Evolutionary conservation across 202 grass and related monocot species (phyloP).

Genomic region (Tripidium arundinaceum): DNA sequence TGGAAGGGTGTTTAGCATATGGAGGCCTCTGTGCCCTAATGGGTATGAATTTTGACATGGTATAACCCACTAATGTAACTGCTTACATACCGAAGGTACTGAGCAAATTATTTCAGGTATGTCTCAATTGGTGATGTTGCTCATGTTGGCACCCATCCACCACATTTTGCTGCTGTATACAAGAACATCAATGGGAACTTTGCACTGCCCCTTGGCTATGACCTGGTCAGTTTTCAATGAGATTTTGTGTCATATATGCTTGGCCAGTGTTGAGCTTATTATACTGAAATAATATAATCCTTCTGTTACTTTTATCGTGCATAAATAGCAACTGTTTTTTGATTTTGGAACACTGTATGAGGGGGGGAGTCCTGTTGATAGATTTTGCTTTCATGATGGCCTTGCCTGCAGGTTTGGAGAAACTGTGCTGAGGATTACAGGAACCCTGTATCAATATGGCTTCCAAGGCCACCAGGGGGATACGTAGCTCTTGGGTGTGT

Average conservation of each 20-base stretch:
- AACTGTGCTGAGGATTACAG: constrained; percentile 78
- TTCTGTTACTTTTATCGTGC: not conserved
- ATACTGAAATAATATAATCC: constrained; percentile 2
- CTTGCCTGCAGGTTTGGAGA: constrained; percentile 70
- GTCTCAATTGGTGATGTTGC: constrained; percentile 85
- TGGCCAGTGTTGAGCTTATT: constrained; percentile 18
- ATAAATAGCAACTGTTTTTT: not conserved
- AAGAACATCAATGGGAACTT: constrained; percentile 64
- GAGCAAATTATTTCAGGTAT: constrained; percentile 58
- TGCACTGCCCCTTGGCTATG: constrained; percentile 79
- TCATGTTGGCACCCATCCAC: constrained; percentile 63
- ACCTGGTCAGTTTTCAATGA: constrained; percentile 63
- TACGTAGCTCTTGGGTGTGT: constrained; percentile 78
- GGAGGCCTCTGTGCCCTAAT: constrained; percentile 73
- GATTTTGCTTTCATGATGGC: not conserved
- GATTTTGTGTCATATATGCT: constrained; percentile 15
- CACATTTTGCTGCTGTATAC: constrained; percentile 69
- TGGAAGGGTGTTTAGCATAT: constrained; percentile 72
- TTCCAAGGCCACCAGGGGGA: constrained; percentile 72
- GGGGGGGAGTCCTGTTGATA: not conserved
- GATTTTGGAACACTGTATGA: not conserved
- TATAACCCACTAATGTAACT: constrained; percentile 16
- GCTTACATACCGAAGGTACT: constrained; percentile 11
- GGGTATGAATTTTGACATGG: constrained; percentile 55
- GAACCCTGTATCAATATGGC: constrained; percentile 67